These are phyloP conservation scores for Aspergillus aculeatinus DNA, from an alignment of 2,329 filamentous ascomycete genomes.

Conservation along the genomic window DNA sequence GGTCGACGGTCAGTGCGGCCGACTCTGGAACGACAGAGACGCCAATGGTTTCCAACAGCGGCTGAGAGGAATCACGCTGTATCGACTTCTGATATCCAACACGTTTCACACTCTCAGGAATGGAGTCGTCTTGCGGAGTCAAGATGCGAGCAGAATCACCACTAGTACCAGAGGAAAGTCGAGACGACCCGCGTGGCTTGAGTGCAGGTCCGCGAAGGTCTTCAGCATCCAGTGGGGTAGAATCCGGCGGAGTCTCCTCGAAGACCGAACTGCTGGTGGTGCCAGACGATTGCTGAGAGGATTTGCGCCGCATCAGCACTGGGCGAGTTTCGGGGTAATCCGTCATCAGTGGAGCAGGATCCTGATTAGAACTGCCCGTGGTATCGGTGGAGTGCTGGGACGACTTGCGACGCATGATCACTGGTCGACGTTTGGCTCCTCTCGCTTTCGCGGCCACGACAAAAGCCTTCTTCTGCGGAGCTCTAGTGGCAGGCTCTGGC, in stretches of 20 bases:
- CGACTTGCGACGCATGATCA: slow-evolving; percentile 37
- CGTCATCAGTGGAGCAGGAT: slow-evolving; percentile 5
- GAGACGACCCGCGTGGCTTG: not conserved
- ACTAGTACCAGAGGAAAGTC: not conserved
- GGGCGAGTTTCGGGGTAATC: not conserved
- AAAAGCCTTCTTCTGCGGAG: slow-evolving; percentile 29
- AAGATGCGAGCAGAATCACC: not conserved
- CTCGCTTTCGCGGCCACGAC: slow-evolving; percentile 31
- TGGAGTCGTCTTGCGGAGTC: not conserved
- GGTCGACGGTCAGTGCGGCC: slow-evolving; percentile 3
- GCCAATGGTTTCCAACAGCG: slow-evolving; percentile 19
- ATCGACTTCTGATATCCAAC: slow-evolving; percentile 5
- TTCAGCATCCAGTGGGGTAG: not conserved
- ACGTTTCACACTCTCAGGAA: not conserved
- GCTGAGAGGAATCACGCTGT: slow-evolving; percentile 38
- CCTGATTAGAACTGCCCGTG: slow-evolving; percentile 9
- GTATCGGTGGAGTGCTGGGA: slow-evolving; percentile 31
- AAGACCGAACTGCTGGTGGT: not conserved
- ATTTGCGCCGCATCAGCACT: not conserved
- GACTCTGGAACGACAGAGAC: slow-evolving; percentile 6
- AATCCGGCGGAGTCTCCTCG: not conserved
- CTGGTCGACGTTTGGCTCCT: slow-evolving; percentile 30
- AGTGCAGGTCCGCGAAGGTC: not conserved
- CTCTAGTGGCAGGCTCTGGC: slow-evolving; percentile 13
- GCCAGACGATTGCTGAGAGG: not conserved